Percentiles rank a stretch among this genome's conserved stretches.
Evolutionary conservation across 805 yeast species (phyloP).

Genomic region (Grigorovia yakushimaensis): DNA sequence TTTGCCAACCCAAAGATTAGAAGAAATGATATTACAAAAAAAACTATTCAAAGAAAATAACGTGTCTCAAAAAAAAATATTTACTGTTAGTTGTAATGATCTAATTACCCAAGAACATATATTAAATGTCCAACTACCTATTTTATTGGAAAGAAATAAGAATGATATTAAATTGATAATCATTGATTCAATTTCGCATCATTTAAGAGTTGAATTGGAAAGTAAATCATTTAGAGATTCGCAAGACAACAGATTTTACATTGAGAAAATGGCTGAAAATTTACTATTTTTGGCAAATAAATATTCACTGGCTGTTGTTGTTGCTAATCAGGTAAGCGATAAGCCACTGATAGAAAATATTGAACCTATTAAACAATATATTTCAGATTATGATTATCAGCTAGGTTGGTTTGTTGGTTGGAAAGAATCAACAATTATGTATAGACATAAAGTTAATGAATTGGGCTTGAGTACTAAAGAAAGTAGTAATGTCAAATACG

Average conservation of each 20-base stretch:
- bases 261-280: constrained; percentile 36
- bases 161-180: constrained; percentile 45
- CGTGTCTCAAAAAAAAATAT: constrained; percentile 34
- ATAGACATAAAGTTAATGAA: constrained; percentile 21
- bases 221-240: constrained; percentile 30
- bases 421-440: constrained; percentile 37
- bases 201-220: constrained; percentile 53
- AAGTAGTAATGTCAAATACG: neutral
- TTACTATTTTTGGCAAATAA: constrained; percentile 41
- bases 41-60: constrained; percentile 19
- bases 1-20: constrained; percentile 55
- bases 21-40: constrained; percentile 35
- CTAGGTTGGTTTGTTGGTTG: constrained; percentile 69
- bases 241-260: constrained; percentile 34
- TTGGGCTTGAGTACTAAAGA: neutral
- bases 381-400: constrained; percentile 48
- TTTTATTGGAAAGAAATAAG: constrained; percentile 33
- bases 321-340: constrained; percentile 76
- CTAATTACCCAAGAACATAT: constrained; percentile 69
- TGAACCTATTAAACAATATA: constrained; percentile 10
- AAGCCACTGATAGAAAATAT: constrained; percentile 22
- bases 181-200: constrained; percentile 79
- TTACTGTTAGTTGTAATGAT: constrained; percentile 52
- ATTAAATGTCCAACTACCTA: constrained; percentile 58
- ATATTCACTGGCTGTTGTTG: constrained; percentile 49